A percentile compares a stretch with the other conserved stretches of the same genome.
Conservation (phyloP, 305 asterid genomes). For the Fraxinus sp. region DNA sequence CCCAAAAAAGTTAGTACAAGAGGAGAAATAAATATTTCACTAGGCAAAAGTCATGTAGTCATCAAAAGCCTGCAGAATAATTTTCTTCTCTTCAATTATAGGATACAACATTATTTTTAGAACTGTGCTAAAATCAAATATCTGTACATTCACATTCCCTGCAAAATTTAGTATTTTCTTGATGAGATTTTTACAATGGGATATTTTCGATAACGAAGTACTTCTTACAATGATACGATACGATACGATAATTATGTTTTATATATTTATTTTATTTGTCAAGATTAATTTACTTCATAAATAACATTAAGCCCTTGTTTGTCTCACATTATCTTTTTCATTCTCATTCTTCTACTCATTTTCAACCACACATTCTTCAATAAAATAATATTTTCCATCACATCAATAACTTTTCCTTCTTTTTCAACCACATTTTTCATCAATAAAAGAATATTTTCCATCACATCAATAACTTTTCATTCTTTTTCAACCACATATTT, state of each 20-base stretch:
- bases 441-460: no score
- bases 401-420: no score
- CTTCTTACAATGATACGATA: not conserved
- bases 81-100: not conserved
- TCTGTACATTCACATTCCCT: not conserved
- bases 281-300: not conserved
- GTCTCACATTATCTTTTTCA: no score
- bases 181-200: not conserved
- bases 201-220: not conserved
- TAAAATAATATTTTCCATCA: no score
- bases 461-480: no score
- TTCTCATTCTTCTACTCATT: no score
- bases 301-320: no score
- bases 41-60: not conserved
- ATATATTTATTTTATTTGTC: not conserved
- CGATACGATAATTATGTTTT: not conserved
- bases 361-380: no score
- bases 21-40: not conserved
- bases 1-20: not conserved
- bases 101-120: not conserved
- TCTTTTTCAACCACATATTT: no score
- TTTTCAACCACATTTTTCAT: no score
- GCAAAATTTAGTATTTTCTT: not conserved
- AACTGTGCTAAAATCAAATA: not conserved
- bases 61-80: not conserved